phyloP scores from a whole-genome alignment of 352 stramenopile species.

The Phytophthora cactorum region DNA sequence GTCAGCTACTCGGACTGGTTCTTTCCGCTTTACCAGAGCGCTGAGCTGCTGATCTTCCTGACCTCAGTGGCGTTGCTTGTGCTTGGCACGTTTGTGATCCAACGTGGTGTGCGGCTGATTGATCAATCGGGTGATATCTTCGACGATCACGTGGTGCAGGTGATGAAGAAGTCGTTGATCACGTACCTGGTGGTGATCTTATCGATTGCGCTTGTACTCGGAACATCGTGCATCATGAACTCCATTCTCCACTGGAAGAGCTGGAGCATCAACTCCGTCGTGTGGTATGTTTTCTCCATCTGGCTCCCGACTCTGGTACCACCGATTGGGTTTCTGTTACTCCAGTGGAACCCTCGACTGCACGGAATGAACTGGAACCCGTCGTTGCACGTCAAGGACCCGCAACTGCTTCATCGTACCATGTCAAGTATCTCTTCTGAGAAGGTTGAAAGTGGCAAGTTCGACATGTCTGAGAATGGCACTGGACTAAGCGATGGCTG shows the following conservation, averaged over 20 bases:
- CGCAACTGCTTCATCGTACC: slow-evolving; percentile 35
- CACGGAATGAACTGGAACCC: slow-evolving; percentile 78
- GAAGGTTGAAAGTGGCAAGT: slow-evolving; percentile 51
- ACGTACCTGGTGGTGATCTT: slow-evolving; percentile 83
- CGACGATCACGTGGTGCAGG: slow-evolving; percentile 70
- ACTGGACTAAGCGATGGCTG: slow-evolving; percentile 64
- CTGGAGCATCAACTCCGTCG: slow-evolving; percentile 69
- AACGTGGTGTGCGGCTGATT: slow-evolving; percentile 70
- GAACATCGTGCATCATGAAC: slow-evolving; percentile 66
- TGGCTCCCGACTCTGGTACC: slow-evolving; percentile 82
- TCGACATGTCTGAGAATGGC: slow-evolving; percentile 34
- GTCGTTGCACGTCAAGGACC: slow-evolving; percentile 59
- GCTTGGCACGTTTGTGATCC: slow-evolving; percentile 72
- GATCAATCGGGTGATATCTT: slow-evolving; percentile 78
- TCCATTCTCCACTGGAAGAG: slow-evolving; percentile 68
- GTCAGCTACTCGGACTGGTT: slow-evolving; percentile 72
- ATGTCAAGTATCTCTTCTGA: slow-evolving; percentile 53
- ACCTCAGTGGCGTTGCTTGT: slow-evolving; percentile 67
- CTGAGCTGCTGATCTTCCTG: slow-evolving; percentile 67
- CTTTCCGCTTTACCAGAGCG: slow-evolving; percentile 56
- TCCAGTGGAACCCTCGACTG: slow-evolving; percentile 87
- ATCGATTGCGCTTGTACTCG: slow-evolving; percentile 71
- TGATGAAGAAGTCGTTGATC: slow-evolving; percentile 83
- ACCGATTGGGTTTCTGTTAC: slow-evolving; percentile 73
- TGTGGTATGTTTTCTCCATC: slow-evolving; percentile 85